Evolutionary conservation across 1,284 basidiomycete species (phyloP).

Genomic region (Dichomitus squalens): DNA sequence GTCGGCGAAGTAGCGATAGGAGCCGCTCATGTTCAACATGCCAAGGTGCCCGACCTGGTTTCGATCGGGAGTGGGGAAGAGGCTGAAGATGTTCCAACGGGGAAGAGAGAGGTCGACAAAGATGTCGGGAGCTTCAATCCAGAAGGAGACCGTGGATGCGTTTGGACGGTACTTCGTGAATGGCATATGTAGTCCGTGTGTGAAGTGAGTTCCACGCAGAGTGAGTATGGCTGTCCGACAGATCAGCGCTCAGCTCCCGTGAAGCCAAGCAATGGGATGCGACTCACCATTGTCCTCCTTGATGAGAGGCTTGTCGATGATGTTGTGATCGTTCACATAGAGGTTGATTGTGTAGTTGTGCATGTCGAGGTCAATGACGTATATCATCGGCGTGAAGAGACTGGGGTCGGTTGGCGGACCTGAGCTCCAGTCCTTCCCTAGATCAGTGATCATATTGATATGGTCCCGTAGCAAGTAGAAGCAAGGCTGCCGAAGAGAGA

Average conservation of each 20-base stretch:
- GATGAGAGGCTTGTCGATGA: conserved; percentile 85
- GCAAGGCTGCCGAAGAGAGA: conserved; percentile 71
- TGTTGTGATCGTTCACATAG: conserved; percentile 95
- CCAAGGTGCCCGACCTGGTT: conserved; percentile 63
- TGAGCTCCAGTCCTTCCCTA: conserved; percentile 87
- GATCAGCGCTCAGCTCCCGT: background rate
- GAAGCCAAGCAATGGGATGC: background rate
- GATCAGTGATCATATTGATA: conserved; percentile 88
- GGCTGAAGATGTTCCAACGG: conserved; percentile 84
- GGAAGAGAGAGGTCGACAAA: conserved; percentile 70
- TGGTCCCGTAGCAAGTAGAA: conserved; percentile 88
- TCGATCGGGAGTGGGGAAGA: conserved; percentile 64
- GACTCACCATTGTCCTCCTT: conserved; percentile 78
- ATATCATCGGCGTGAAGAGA: conserved; percentile 83
- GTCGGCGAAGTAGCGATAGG: conserved; percentile 75
- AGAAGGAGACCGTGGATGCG: conserved; percentile 68
- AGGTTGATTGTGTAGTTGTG: conserved; percentile 78
- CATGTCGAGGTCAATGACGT: conserved; percentile 70
- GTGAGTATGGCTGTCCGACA: conserved; percentile 66
- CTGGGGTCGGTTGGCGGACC: conserved; percentile 79
- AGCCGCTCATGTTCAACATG: conserved; percentile 62
- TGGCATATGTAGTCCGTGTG: conserved; percentile 58
- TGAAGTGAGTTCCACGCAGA: conserved; percentile 60
- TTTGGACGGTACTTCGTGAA: conserved; percentile 76
- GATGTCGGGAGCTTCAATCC: conserved; percentile 62